Evolutionary conservation across 129 eudicot genomes (phyloP).

Genomic region (Cynara cardunculus): DNA sequence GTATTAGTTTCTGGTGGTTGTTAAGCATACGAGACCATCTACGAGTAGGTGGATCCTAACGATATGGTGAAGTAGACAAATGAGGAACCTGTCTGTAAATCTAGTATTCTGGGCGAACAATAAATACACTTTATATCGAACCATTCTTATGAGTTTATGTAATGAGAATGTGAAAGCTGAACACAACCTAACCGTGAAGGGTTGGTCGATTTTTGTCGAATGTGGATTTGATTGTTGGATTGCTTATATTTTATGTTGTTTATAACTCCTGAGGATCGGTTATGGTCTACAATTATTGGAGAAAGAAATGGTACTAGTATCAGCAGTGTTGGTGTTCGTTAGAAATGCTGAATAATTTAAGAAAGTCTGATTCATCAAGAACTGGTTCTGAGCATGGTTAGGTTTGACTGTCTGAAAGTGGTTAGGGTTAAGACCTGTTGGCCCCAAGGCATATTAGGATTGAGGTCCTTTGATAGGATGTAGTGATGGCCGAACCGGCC

Average conservation of each 20-base stretch:
- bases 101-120: conserved; percentile 6
- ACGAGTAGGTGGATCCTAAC: conserved; percentile 1
- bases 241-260: neutral
- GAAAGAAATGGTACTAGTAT: neutral
- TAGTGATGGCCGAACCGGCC: too few relatives aligned
- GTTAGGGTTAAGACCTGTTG: too few relatives aligned
- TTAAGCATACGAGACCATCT: conserved; percentile 4
- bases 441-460: too few relatives aligned
- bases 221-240: neutral
- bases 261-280: neutral
- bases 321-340: too few relatives aligned
- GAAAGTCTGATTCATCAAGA: neutral
- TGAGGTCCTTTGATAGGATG: too few relatives aligned
- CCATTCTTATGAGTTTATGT: neutral
- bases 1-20: conserved; percentile 7
- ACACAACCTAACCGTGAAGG: neutral
- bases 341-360: neutral
- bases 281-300: neutral
- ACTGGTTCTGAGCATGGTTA: neutral
- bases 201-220: neutral
- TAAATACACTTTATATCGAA: neutral
- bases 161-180: neutral
- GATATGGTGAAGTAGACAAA: conserved; percentile 5
- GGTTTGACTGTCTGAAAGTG: neutral
- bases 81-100: conserved; percentile 19